These are phyloP conservation scores for Clarireedia paspali DNA, from an alignment of 2,329 filamentous ascomycete species.

Conservation along the genomic window DNA sequence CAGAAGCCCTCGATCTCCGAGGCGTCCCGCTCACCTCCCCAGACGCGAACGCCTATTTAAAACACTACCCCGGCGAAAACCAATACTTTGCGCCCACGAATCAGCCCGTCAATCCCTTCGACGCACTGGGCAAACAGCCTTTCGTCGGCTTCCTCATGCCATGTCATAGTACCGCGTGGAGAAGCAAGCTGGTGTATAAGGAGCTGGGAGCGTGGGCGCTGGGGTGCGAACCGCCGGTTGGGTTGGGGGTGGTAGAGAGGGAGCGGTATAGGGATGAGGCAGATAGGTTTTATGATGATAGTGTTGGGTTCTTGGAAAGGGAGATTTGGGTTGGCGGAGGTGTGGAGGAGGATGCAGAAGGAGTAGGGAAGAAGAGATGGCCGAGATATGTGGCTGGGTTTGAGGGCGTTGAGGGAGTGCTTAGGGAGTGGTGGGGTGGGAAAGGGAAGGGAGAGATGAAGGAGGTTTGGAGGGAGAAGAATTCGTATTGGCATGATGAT, in stretches of 20 bases:
- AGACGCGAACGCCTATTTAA: conserved; percentile 9
- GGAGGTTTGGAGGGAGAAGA: conserved; percentile 44
- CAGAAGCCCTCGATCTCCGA: conserved; percentile 39
- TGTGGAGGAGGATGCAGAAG: conserved; percentile 11
- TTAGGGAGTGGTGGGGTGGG: conserved; percentile 38
- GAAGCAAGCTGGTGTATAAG: conserved; percentile 74
- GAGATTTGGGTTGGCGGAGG: conserved; percentile 27
- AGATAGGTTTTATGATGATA: conserved; percentile 75
- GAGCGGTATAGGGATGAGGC: conserved; percentile 76
- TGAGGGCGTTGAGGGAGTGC: conserved; percentile 44
- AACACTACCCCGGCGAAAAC: neutral
- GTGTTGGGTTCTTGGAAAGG: conserved; percentile 45
- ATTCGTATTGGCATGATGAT: conserved; percentile 57
- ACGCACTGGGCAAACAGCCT: conserved; percentile 28
- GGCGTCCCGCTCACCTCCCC: conserved; percentile 24
- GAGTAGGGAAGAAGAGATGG: conserved; percentile 18
- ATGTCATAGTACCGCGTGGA: conserved; percentile 94
- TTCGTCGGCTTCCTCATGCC: conserved; percentile 84
- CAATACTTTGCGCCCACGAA: neutral
- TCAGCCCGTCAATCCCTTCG: neutral
- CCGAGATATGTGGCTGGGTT: conserved; percentile 56
- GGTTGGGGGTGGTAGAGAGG: conserved; percentile 53
- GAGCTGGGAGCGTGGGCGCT: conserved; percentile 73
- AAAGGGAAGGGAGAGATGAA: conserved; percentile 33
- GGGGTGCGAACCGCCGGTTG: conserved; percentile 81